Evolutionary conservation across 1,284 basidiomycete genomes (phyloP).

Genomic region (Hemileia vastatrix): DNA sequence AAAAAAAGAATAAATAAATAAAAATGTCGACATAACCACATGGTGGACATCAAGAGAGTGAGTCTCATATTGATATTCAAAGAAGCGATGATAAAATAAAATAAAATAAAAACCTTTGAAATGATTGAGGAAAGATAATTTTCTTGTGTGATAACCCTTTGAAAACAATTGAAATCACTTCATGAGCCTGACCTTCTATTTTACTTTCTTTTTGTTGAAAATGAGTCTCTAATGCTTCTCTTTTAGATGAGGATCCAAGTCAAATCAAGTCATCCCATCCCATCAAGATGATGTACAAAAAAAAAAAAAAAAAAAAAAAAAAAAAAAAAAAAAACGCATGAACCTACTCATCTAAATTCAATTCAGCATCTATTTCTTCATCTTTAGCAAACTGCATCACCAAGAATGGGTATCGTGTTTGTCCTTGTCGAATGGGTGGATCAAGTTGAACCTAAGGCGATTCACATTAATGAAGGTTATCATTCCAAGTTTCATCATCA

Average conservation of each 20-base stretch:
- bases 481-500: neutral
- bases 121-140: conserved; percentile 69
- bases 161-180: conserved; percentile 91
- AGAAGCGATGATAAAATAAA: neutral
- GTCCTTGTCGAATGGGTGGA: conserved; percentile 92
- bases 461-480: neutral
- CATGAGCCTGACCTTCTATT: conserved; percentile 37
- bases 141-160: conserved; percentile 82
- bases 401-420: conserved; percentile 93
- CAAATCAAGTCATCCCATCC: neutral
- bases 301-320: neutral
- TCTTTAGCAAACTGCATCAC: conserved; percentile 96
- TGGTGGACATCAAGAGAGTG: neutral
- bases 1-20: conserved; percentile 4
- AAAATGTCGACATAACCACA: neutral
- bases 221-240: conserved; percentile 4
- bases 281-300: neutral
- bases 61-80: neutral
- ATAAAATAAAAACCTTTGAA: conserved; percentile 58
- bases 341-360: conserved; percentile 81
- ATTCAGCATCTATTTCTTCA: conserved; percentile 90
- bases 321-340: neutral
- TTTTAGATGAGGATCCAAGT: neutral
- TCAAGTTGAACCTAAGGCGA: conserved; percentile 67
- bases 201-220: conserved; percentile 19